A percentile compares a stretch with the other conserved stretches of the same genome.
Conservation (phyloP, 164 flowering plant species). For the Amborella trichopoda region DNA sequence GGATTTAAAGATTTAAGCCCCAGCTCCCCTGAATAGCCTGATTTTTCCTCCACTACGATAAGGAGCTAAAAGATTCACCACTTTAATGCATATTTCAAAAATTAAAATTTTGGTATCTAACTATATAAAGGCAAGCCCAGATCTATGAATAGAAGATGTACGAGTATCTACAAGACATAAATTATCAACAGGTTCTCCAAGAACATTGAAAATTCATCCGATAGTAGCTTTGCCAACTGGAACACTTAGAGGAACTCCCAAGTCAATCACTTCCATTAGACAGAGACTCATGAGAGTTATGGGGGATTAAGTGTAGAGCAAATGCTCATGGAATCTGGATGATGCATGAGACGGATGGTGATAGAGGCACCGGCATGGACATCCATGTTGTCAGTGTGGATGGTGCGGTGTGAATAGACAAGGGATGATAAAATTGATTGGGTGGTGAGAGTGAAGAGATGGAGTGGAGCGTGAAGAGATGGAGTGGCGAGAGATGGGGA, state of each 20-base stretch:
- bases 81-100: constrained; percentile 7
- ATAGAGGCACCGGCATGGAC: too few species aligned
- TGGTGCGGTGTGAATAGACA: too few species aligned
- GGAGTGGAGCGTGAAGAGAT: too few species aligned
- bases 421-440: too few species aligned
- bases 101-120: constrained; percentile 3
- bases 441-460: too few species aligned
- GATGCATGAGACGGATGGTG: too few species aligned
- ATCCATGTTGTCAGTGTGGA: too few species aligned
- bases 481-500: too few species aligned
- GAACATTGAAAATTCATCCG: constrained; percentile 7
- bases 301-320: too few species aligned
- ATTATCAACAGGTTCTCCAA: constrained; percentile 5
- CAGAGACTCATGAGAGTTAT: too few species aligned
- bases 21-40: constrained; percentile 7
- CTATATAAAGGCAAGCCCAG: not conserved
- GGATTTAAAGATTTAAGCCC: too few species aligned
- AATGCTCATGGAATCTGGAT: too few species aligned
- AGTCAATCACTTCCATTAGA: constrained; percentile 12
- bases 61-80: constrained; percentile 10
- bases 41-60: constrained; percentile 4
- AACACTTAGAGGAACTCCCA: constrained; percentile 5
- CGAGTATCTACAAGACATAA: not conserved
- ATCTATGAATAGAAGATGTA: not conserved
- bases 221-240: constrained; percentile 8